Evolutionary conservation across 768 basidiomycete species (phyloP).

Genomic region (Punctularia strigosozonata): DNA sequence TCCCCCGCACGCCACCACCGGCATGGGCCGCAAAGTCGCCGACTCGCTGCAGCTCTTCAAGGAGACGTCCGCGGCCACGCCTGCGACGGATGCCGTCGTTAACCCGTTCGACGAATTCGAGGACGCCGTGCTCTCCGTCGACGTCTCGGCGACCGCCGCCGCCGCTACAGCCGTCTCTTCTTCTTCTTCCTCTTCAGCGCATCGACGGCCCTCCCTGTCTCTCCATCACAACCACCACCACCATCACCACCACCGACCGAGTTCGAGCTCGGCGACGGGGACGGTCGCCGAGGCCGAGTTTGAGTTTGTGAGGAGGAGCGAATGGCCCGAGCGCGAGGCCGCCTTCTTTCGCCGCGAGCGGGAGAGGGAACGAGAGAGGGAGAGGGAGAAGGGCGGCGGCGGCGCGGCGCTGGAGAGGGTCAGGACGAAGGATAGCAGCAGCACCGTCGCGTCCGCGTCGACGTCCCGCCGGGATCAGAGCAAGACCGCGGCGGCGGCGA

Average conservation of each 20-base stretch:
- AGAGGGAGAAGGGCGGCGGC: too few relatives aligned
- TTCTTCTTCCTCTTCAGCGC: too few relatives aligned
- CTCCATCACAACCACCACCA: too few relatives aligned
- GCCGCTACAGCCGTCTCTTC: too few relatives aligned
- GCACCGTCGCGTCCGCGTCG: conserved; percentile 12
- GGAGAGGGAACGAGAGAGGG: conserved; percentile 60
- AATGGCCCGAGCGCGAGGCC: conserved; percentile 74
- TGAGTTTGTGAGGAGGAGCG: conserved; percentile 75
- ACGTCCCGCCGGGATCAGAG: conserved; percentile 10
- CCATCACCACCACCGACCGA: conserved; percentile 21
- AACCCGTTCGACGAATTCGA: conserved; percentile 20
- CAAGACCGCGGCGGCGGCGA: conserved; percentile 25
- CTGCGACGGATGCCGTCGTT: conserved; percentile 19
- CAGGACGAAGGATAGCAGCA: conserved; percentile 36
- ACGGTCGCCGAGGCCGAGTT: conserved; percentile 59
- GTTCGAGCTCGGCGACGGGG: conserved; percentile 27
- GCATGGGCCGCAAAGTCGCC: conserved; percentile 74
- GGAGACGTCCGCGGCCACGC: conserved; percentile 49
- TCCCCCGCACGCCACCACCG: conserved; percentile 16
- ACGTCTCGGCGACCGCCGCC: conserved; percentile 15
- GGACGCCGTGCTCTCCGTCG: conserved; percentile 12
- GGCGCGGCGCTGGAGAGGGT: conserved; percentile 45
- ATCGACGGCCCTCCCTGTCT: too few relatives aligned
- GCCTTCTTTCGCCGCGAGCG: conserved; percentile 56
- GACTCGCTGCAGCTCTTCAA: conserved; percentile 76